These are phyloP conservation scores for Ulota crispa DNA, from an alignment of 225 moss, liverwort and hornwort species.

Conservation along the genomic window DNA sequence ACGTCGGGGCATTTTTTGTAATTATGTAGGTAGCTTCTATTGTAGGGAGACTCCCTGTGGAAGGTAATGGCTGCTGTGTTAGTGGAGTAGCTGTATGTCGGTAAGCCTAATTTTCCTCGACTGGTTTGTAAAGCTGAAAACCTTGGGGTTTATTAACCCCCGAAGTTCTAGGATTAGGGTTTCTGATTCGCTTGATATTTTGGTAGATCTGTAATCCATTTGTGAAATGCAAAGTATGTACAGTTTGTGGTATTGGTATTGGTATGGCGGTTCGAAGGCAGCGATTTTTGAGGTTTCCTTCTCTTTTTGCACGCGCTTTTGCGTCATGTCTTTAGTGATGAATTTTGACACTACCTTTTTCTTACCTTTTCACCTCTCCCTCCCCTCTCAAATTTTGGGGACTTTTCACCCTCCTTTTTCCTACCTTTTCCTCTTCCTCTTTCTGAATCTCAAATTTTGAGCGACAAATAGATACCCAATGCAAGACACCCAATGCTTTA, in stretches of 20 bases:
- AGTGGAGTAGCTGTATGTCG: neutral
- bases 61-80: constrained; percentile 22
- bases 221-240: no score
- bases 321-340: no score
- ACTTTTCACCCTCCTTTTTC: no score
- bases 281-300: rapidly evolving
- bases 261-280: neutral
- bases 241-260: neutral
- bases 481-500: no score
- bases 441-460: no score
- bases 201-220: neutral
- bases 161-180: neutral
- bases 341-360: no score
- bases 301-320: neutral
- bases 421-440: no score
- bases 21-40: neutral
- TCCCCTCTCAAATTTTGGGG: no score
- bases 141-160: neutral
- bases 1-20: constrained; percentile 14
- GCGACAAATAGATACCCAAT: no score
- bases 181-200: neutral
- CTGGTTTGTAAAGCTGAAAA: neutral
- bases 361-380: no score
- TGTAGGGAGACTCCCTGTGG: neutral
- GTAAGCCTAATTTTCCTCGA: neutral